Base-by-base conservation (phyloP, 2,329 filamentous ascomycete species). In the Pseudogymnoascus sp. region DNA sequence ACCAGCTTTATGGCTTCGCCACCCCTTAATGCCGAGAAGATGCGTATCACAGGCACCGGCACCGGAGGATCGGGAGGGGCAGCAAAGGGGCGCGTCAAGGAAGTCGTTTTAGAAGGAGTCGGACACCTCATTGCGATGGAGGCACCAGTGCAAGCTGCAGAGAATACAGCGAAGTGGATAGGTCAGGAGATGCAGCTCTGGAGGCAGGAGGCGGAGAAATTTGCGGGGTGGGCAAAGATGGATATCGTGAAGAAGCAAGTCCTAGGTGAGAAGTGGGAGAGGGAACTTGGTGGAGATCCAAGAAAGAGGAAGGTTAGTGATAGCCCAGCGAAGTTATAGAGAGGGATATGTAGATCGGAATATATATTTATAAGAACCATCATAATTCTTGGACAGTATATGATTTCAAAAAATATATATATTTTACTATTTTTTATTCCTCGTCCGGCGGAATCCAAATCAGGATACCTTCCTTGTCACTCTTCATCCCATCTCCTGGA, bases 91-190 rank as follows among this genome's bases (percentile, higher is more conserved):
- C 79, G 85, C 52, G 92, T 96, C 2, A 80, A 79, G 62, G 80
- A 86, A 66, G 81, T 90, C 4, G 78, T 84, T 14, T 75, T 94
- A 6, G 76, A 87, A 28, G 82, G 81, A 0, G 79, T 81, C 5
- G 91, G 92, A 0, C 93, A 97, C 74, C 74, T 97, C 42, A 84
- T 97, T 28, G 88, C 92, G 0, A 90, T 96, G 84, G 92, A 96
- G 74, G 82, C 83, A 39, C 89, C 90, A 0, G 77, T 70, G 2
- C 79, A 84, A 69, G 89, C 87, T 65, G 92, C 91, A 1, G 77
- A 82, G 63, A 74, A 82, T 16, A 80, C 83, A 0, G 82, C 81
- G 0, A 70, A 72, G 25, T 90, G 85, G 79, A 73, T 90, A 62
- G 78, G 73, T 0, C 69, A 70, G n/a, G 84, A 88, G 71, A 66